Evolutionary conservation across 371 early-diverging fungal species (phyloP).

Genomic region (Encephalitozoon intestinalis): DNA sequence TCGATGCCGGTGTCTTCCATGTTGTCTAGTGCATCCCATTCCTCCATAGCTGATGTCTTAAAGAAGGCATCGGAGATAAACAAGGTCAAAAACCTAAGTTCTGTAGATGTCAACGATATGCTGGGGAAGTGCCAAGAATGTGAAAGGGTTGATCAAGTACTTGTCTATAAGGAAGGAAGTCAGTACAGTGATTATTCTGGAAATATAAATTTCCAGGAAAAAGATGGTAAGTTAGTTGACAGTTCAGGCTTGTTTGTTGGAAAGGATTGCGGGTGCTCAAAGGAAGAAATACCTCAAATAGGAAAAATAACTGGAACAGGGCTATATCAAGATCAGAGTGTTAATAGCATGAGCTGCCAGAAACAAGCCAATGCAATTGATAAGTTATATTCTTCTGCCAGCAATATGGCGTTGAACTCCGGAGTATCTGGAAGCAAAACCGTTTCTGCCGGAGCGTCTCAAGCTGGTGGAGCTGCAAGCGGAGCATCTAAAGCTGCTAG

Average conservation of each 20-base stretch:
- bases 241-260: slow-evolving; percentile 57
- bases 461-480: no score
- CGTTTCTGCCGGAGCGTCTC: neutral
- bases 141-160: slow-evolving; percentile 38
- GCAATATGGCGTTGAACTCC: neutral
- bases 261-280: slow-evolving; percentile 58
- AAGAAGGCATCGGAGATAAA: slow-evolving; percentile 17
- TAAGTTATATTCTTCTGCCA: slow-evolving; percentile 27
- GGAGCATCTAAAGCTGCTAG: no score
- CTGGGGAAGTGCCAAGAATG: slow-evolving; percentile 37
- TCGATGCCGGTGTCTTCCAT: neutral
- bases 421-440: neutral
- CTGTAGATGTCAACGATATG: slow-evolving; percentile 18
- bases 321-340: slow-evolving; percentile 43
- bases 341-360: slow-evolving; percentile 22
- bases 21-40: neutral
- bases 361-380: slow-evolving; percentile 41
- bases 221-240: slow-evolving; percentile 55
- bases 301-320: slow-evolving; percentile 55
- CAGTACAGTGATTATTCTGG: slow-evolving; percentile 54
- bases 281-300: slow-evolving; percentile 48
- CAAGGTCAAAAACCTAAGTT: slow-evolving; percentile 3
- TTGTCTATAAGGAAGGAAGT: slow-evolving; percentile 36
- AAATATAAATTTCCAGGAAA: slow-evolving; percentile 46
- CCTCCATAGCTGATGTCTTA: neutral